A percentile compares a stretch with the other conserved stretches of the same genome.
phyloP scores from a whole-genome alignment of 2,329 filamentous ascomycete genomes.

The Arthrobotrys sphaeroides region DNA sequence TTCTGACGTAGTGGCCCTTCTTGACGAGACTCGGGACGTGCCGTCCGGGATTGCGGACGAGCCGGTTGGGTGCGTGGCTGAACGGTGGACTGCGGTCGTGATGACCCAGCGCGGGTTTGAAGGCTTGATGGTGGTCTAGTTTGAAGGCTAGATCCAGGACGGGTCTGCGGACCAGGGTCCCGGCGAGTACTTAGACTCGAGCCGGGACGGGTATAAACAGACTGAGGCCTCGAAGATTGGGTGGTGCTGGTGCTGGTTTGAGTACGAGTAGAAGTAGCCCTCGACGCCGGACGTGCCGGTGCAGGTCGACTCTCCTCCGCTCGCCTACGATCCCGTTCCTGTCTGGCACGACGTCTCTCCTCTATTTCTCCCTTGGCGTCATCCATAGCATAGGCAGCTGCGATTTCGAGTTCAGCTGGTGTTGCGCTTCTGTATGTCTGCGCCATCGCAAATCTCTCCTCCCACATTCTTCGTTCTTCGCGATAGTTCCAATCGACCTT shows the following conservation, averaged over 20 bases:
- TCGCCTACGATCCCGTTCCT: not conserved
- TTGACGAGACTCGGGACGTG: not conserved
- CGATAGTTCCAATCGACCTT: not conserved
- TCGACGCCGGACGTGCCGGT: not conserved
- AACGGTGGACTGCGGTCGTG: not conserved
- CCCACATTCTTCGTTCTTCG: not conserved
- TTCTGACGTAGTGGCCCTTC: constrained; percentile 10
- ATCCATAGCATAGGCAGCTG: not conserved
- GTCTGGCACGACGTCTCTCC: not conserved
- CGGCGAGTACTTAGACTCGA: not conserved
- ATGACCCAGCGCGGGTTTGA: not conserved
- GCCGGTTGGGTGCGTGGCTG: not conserved
- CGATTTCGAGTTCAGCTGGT: not conserved
- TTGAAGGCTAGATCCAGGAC: constrained; percentile 5
- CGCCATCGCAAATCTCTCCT: not conserved
- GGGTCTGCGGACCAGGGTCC: not conserved
- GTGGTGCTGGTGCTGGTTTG: not conserved
- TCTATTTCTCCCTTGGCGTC: not conserved
- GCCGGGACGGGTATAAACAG: not conserved
- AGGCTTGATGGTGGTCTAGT: not conserved
- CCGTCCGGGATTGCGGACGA: constrained; percentile 7
- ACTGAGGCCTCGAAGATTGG: constrained; percentile 1
- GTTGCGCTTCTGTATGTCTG: not conserved
- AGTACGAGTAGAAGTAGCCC: not conserved
- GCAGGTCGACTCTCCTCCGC: not conserved